These are phyloP conservation scores for Diophrys sp. DNA, from an alignment of 73 alveolate species.

Conservation along the genomic window DNA sequence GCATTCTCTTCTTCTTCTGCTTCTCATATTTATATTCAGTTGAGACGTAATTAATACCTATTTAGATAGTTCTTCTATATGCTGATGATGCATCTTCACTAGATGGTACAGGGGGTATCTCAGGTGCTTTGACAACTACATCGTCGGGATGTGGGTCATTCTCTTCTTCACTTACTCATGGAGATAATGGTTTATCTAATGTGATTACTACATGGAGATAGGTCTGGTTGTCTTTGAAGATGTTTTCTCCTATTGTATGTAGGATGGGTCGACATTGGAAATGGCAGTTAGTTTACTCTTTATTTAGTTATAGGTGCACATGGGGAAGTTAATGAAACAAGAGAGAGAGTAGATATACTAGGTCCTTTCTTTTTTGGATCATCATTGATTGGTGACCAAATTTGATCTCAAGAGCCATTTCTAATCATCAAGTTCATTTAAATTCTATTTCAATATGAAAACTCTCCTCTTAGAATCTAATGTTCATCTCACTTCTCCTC, in stretches of 20 bases:
- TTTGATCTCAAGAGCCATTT: slow-evolving; percentile 22
- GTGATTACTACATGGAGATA: not conserved
- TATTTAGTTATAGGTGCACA: slow-evolving; percentile 9
- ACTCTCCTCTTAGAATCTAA: slow-evolving; percentile 15
- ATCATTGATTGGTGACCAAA: slow-evolving; percentile 46
- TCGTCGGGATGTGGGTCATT: slow-evolving; percentile 5
- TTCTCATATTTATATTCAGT: slow-evolving; percentile 30
- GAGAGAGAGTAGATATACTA: slow-evolving; percentile 17
- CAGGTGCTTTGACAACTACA: not conserved
- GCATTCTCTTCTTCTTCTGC: slow-evolving; percentile 26
- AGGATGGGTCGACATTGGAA: slow-evolving; percentile 7
- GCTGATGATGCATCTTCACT: slow-evolving; percentile 31
- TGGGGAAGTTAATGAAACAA: slow-evolving; percentile 34
- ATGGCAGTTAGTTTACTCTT: slow-evolving; percentile 14
- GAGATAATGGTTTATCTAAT: slow-evolving; percentile 1
- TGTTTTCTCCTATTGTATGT: slow-evolving; percentile 9
- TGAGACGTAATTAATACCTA: slow-evolving; percentile 16
- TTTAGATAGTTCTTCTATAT: slow-evolving; percentile 23
- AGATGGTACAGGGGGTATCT: not conserved
- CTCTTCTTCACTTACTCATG: slow-evolving; percentile 3
- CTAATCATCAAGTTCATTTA: slow-evolving; percentile 37
- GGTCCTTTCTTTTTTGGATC: slow-evolving; percentile 63
- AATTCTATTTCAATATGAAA: not conserved
- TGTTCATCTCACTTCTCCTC: slow-evolving; percentile 34
- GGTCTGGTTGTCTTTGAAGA: slow-evolving; percentile 28